Evolutionary conservation across 2,329 filamentous ascomycete genomes (phyloP).

Genomic region (Xylaria sp.): DNA sequence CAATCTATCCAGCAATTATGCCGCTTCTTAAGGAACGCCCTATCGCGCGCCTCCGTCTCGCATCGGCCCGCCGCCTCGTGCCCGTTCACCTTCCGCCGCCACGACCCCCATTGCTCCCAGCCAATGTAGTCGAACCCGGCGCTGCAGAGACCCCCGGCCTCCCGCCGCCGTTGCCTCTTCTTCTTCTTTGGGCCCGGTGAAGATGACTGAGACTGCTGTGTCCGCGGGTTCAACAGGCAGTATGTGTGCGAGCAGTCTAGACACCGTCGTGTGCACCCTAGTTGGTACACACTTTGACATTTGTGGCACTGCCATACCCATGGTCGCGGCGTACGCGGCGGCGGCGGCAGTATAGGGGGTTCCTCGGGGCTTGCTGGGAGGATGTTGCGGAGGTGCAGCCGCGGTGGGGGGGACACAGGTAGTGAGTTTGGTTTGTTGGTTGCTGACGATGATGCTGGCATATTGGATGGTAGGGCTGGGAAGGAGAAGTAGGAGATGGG

Average conservation of each 20-base stretch:
- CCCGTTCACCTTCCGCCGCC: constrained; percentile 47
- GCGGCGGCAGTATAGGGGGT: constrained; percentile 45
- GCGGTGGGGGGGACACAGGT: constrained; percentile 45
- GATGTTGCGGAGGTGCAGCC: constrained; percentile 47
- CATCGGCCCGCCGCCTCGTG: constrained; percentile 45
- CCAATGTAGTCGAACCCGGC: constrained; percentile 49
- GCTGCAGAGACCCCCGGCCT: constrained; percentile 34
- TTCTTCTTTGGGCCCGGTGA: constrained; percentile 17
- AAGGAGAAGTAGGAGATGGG: not conserved
- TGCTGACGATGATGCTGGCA: constrained; percentile 16
- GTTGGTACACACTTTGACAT: constrained; percentile 48
- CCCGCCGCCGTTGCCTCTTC: constrained; percentile 42
- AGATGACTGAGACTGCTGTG: not conserved
- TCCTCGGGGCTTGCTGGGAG: constrained; percentile 43
- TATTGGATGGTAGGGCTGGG: not conserved
- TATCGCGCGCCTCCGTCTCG: constrained; percentile 43
- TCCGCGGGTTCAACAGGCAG: constrained; percentile 38
- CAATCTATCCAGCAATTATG: constrained; percentile 48
- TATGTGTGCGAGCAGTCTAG: constrained; percentile 48
- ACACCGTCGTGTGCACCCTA: constrained; percentile 52
- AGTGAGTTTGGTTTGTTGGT: constrained; percentile 10
- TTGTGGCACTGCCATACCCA: constrained; percentile 54
- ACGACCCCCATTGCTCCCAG: constrained; percentile 49
- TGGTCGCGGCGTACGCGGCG: constrained; percentile 40
- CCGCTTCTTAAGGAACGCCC: constrained; percentile 38